A percentile compares a stretch with the other conserved stretches of the same genome.
Conservation (phyloP, 2,329 filamentous ascomycete species). For the Cladobotryum mycophilum region DNA sequence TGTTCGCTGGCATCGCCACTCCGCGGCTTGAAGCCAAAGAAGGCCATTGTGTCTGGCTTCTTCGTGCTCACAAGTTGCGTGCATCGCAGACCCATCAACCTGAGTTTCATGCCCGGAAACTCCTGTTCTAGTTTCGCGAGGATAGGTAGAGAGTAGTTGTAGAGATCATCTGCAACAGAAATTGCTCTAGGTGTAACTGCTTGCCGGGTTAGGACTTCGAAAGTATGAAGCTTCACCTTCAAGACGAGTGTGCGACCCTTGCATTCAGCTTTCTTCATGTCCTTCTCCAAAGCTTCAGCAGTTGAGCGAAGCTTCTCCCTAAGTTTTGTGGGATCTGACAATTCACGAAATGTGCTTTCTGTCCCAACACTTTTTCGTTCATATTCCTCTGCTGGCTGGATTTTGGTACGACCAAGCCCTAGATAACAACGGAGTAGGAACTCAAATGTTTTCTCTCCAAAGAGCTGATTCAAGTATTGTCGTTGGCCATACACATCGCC, state of each 20-base stretch:
- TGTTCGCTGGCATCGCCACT: constrained; percentile 16
- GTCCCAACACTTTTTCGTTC: constrained; percentile 92
- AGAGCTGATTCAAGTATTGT: constrained; percentile 67
- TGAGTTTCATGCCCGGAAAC: constrained; percentile 68
- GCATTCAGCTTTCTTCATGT: constrained; percentile 70
- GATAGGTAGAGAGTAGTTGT: constrained; percentile 75
- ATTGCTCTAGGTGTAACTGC: constrained; percentile 67
- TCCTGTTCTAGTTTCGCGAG: constrained; percentile 78
- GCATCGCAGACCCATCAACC: constrained; percentile 83
- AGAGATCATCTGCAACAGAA: constrained; percentile 71
- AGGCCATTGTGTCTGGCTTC: constrained; percentile 67
- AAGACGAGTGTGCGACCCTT: constrained; percentile 88
- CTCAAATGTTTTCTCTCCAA: constrained; percentile 84
- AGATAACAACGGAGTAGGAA: constrained; percentile 82
- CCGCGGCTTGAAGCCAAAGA: constrained; percentile 61
- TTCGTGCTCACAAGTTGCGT: constrained; percentile 84
- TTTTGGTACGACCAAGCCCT: constrained; percentile 75
- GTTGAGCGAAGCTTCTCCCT: constrained; percentile 72
- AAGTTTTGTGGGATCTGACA: constrained; percentile 61
- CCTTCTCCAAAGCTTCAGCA: constrained; percentile 80
- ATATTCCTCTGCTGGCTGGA: constrained; percentile 82
- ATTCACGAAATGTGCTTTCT: constrained; percentile 83
- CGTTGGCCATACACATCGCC: constrained; percentile 79
- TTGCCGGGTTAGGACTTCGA: constrained; percentile 84
- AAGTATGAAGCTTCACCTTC: constrained; percentile 92